These are phyloP conservation scores for Hysterangium stoloniferum DNA, from an alignment of 768 basidiomycete species.

Conservation along the genomic window DNA sequence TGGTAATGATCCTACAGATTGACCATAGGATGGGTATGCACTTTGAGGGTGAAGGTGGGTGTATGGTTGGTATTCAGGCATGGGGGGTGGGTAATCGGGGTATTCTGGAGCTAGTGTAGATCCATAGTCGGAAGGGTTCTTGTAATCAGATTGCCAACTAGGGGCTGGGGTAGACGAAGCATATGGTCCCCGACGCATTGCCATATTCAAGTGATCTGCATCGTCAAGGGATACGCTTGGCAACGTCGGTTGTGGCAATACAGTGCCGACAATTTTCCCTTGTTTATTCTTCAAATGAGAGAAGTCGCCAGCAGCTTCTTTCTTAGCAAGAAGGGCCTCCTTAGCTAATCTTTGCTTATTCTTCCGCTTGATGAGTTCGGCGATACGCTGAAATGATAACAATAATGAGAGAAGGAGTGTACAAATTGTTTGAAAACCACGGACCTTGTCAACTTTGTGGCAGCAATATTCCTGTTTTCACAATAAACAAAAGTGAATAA, in stretches of 20 bases:
- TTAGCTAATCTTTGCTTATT: slow-evolving; percentile 79
- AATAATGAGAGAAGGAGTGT: slow-evolving; percentile 8
- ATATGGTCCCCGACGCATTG: slow-evolving; percentile 30
- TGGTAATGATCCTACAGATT: slow-evolving; percentile 46
- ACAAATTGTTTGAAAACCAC: slow-evolving; percentile 7
- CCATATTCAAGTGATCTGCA: slow-evolving; percentile 49
- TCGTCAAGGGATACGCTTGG: slow-evolving; percentile 88
- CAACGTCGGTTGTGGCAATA: slow-evolving; percentile 88
- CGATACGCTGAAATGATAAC: slow-evolving; percentile 59
- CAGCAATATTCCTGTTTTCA: slow-evolving; percentile 82
- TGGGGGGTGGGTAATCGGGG: slow-evolving; percentile 47
- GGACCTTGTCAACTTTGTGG: slow-evolving; percentile 96
- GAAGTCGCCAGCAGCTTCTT: slow-evolving; percentile 86
- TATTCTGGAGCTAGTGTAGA: slow-evolving; percentile 4
- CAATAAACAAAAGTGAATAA: background rate
- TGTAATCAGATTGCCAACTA: slow-evolving; percentile 4
- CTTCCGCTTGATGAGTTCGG: slow-evolving; percentile 86
- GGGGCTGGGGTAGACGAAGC: background rate
- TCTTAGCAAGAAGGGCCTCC: slow-evolving; percentile 75
- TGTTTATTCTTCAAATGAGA: slow-evolving; percentile 92
- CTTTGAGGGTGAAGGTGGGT: slow-evolving; percentile 45
- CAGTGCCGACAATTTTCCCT: slow-evolving; percentile 72
- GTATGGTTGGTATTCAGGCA: slow-evolving; percentile 69
- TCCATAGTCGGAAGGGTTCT: background rate
- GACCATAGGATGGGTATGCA: slow-evolving; percentile 48